These are phyloP conservation scores for Coemansia sp. DNA, from an alignment of 192 early-diverging fungal species.

Conservation along the genomic window DNA sequence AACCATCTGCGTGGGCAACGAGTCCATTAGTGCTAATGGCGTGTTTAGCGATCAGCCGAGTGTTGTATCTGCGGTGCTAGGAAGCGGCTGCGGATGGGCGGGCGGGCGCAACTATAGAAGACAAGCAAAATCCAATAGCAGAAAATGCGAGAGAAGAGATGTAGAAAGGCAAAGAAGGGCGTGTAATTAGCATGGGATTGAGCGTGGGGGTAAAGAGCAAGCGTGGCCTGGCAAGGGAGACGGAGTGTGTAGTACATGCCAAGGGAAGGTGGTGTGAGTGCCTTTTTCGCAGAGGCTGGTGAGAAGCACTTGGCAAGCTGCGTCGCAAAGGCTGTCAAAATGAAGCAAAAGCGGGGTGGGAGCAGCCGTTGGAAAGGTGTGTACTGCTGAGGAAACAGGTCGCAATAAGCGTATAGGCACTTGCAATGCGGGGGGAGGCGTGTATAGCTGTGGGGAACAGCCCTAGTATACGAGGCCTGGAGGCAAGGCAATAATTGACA, in stretches of 20 bases:
- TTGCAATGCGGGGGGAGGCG: slow-evolving; percentile 7
- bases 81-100: background rate
- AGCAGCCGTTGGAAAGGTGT: background rate
- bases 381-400: slow-evolving; percentile 1
- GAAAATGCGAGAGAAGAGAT: background rate
- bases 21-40: slow-evolving; percentile 21
- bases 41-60: background rate
- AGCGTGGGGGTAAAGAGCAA: background rate
- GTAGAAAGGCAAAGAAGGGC: background rate
- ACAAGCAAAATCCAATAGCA: background rate
- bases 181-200: slow-evolving; percentile 1
- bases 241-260: background rate
- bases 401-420: slow-evolving; percentile 1
- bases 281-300: background rate
- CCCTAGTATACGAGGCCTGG: slow-evolving; percentile 7
- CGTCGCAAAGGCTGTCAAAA: background rate
- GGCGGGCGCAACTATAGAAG: background rate
- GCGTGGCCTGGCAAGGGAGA: background rate
- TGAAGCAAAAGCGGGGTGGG: slow-evolving; percentile 17
- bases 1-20: slow-evolving; percentile 25
- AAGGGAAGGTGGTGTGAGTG: background rate
- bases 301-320: background rate
- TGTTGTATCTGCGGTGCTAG: background rate
- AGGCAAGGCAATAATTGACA: background rate
- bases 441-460: slow-evolving; percentile 5